Percentiles rank a stretch among this genome's conserved stretches.
Evolutionary conservation across 1,284 basidiomycete genomes (phyloP).

Genomic region (Calocybe gambosa): DNA sequence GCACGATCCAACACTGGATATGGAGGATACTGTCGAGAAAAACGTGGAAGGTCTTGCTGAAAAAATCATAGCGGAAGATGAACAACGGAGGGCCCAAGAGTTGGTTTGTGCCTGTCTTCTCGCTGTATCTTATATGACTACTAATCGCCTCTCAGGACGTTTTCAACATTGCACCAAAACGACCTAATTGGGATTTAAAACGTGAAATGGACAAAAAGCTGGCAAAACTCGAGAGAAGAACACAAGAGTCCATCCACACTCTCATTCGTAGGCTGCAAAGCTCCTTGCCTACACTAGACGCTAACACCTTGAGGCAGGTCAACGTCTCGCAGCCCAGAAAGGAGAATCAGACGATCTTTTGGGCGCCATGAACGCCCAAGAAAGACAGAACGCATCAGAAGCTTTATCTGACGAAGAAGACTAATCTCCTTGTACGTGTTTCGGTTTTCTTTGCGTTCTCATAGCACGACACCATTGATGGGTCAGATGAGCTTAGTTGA

Average conservation of each 20-base stretch:
- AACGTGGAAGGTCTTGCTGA: slow-evolving; percentile 82
- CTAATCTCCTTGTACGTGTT: slow-evolving; percentile 19
- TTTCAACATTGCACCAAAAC: slow-evolving; percentile 94
- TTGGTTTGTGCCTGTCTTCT: slow-evolving; percentile 49
- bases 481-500: not conserved
- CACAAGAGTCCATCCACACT: slow-evolving; percentile 87
- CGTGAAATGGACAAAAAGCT: slow-evolving; percentile 90
- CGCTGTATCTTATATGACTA: not conserved
- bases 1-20: slow-evolving; percentile 44
- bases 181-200: slow-evolving; percentile 96
- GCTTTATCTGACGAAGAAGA: slow-evolving; percentile 46
- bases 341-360: slow-evolving; percentile 70
- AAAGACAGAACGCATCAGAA: slow-evolving; percentile 44
- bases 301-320: slow-evolving; percentile 40
- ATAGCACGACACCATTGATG: not conserved
- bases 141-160: slow-evolving; percentile 58
- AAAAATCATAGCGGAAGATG: slow-evolving; percentile 80
- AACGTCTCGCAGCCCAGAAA: slow-evolving; percentile 69
- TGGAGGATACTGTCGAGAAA: slow-evolving; percentile 85
- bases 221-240: slow-evolving; percentile 82
- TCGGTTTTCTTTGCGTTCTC: not conserved
- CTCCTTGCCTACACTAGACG: slow-evolving; percentile 19
- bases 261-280: slow-evolving; percentile 70
- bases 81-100: slow-evolving; percentile 78
- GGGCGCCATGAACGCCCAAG: slow-evolving; percentile 74